These are phyloP conservation scores for Pythium dissimile DNA, from an alignment of 352 stramenopile species.

Conservation along the genomic window DNA sequence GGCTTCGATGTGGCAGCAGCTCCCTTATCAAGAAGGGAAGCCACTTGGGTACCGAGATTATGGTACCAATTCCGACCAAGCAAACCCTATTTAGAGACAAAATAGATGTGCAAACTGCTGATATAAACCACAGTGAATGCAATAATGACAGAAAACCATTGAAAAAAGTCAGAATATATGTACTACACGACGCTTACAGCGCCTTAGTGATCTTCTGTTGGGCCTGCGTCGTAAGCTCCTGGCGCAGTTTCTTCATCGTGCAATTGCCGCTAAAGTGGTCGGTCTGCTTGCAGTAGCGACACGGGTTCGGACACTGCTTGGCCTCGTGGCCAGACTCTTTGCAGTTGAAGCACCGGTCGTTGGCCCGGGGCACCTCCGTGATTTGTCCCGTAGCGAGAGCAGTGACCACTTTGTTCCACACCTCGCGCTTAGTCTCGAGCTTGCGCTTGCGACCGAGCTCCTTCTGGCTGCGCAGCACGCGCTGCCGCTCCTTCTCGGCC, in stretches of 20 bases:
- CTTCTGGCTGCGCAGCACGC: constrained; percentile 70
- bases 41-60: constrained; percentile 17
- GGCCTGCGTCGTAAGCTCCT: constrained; percentile 43
- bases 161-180: background rate
- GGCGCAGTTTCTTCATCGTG: constrained; percentile 55
- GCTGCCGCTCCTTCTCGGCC: constrained; percentile 75
- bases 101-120: background rate
- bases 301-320: constrained; percentile 68
- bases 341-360: constrained; percentile 82
- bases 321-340: constrained; percentile 76
- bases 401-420: constrained; percentile 45
- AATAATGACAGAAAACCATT: constrained; percentile 1
- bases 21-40: constrained; percentile 18
- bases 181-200: constrained; percentile 23
- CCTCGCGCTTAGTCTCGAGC: constrained; percentile 59
- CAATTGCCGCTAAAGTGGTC: constrained; percentile 78
- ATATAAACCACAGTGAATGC: background rate
- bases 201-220: constrained; percentile 62
- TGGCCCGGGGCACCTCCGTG: constrained; percentile 35
- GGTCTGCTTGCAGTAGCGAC: constrained; percentile 73
- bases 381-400: constrained; percentile 50
- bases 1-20: background rate
- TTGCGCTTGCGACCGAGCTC: constrained; percentile 70
- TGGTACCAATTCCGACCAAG: background rate
- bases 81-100: too few species aligned